phyloP scores from a whole-genome alignment of 768 basidiomycete genomes.

The Mrakia frigida region DNA sequence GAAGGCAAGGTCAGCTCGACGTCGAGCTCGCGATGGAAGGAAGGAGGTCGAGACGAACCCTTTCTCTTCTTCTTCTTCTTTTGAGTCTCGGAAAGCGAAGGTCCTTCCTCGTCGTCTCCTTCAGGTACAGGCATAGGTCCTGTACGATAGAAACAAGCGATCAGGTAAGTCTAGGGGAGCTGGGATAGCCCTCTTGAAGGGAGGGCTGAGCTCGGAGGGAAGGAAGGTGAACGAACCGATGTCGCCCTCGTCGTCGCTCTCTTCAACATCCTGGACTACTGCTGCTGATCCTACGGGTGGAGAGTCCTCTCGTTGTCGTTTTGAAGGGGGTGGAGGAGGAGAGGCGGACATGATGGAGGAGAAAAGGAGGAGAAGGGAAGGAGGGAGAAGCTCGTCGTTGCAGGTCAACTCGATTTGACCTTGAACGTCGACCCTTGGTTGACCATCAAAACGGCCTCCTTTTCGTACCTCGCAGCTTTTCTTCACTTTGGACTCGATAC shows the following conservation, averaged over 20 bases:
- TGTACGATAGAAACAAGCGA: background rate
- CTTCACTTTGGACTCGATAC: too few relatives aligned
- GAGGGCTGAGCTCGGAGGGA: background rate
- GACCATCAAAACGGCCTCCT: background rate
- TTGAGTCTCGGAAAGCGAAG: slow-evolving; percentile 8
- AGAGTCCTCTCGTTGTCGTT: slow-evolving; percentile 6
- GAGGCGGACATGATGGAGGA: slow-evolving; percentile 13
- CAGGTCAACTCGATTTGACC: background rate
- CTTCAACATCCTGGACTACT: background rate
- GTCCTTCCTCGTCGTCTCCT: slow-evolving; percentile 21
- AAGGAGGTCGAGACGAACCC: slow-evolving; percentile 4
- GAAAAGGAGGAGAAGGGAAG: background rate
- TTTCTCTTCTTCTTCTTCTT: slow-evolving; percentile 28
- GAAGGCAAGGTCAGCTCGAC: background rate
- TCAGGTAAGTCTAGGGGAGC: background rate
- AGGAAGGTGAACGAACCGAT: slow-evolving; percentile 7
- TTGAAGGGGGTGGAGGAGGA: background rate
- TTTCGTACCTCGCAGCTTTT: background rate
- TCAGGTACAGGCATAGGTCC: slow-evolving; percentile 27
- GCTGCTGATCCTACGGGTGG: background rate
- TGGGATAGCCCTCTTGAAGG: background rate
- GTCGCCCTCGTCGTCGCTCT: slow-evolving; percentile 21
- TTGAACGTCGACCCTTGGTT: too few relatives aligned
- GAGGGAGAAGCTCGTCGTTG: background rate
- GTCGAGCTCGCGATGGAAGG: background rate